Evolutionary conservation across 208 protist species (phyloP), one percentile per base, ranked within the genome.

Genomic region (Polymyxa betae): DNA sequence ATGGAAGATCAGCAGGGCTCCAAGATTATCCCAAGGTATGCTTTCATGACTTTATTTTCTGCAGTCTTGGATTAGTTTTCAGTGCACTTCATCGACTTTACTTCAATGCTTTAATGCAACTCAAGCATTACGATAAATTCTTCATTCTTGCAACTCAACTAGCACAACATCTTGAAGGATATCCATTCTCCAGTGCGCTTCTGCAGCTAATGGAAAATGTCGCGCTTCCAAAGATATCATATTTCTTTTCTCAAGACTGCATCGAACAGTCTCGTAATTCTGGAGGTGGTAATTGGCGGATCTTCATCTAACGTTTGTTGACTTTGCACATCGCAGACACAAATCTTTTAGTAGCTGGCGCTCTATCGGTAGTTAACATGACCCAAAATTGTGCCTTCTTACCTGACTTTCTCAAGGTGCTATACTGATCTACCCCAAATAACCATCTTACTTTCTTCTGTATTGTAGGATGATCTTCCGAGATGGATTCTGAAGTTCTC

Each of bases 1-100:
- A 82, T 82, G 72, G 72, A 82, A 82, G 72, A 82, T 43, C 72
- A 82, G n/a, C 72, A 82, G n/a, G 72, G 16, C 10, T 43, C 72
- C 5, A 35, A 43, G 12, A 43, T 82, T n/a, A 82, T 82, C 5
- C n/a, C 72, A 20, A 82, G 72, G 72, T n/a, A n/a, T n/a, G n/a
- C n/a, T n/a, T n/a, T 82, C 72, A 45, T 5, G 72, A 29, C 49
- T 5, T 5, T 35, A 82, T 82, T n/a, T 40, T 35, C n/a, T 82
- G 35, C 72, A 38, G 40, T 35, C 35, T 43, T 5, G 5, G 5
- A 82, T 82, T 43, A 38, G 5, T 43, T n/a, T 43, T 35, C 72
- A 82, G 72, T 35, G 5, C 72, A 45, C 5, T 82, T n/a, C 72
- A 82, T 82, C 72, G 72, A 16, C n/a, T 82, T 5, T 82, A 82